Base-by-base conservation (phyloP, 2,329 filamentous ascomycete genomes). In the Colletotrichum orchidophilum region DNA sequence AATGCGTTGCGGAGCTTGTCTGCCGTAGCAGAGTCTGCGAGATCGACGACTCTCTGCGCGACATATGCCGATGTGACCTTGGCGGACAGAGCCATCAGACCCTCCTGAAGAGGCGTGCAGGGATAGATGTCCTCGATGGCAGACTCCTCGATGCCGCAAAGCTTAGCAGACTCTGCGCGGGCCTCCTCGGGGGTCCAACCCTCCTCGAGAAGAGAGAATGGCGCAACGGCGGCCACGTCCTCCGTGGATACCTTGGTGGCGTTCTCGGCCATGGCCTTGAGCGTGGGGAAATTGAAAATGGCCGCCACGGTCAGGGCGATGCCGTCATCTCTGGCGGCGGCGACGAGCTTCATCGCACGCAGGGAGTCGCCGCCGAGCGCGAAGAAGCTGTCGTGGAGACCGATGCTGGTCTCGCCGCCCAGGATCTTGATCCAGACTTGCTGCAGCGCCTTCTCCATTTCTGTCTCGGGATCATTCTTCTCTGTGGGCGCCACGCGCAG, bases 101-200 rank as follows among this genome's bases (percentile, higher is more conserved):
- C 86, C 75, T 88, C 87, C 70, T 90, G 87, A 1, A 88, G 78
- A 0, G 87, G 83, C 0, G 86, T 87, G 77, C 86, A 88, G 1
- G 87, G 87, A 64, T 88, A 90, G 0, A 87, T 76, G 69, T 90
- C 87, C 59, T 87, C 84, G 5, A 88, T 77, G 0, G 42, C 61
- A 0, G 77, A 78, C 7, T 75, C 67, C 1, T 78, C 76, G 11
- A 85, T 74, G 3, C 74, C 78, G 71, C 86, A 87, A 7, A 84
- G 77, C n/a, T 73, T 74, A 6, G 83, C 81, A 11, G 81, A 81
- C 15, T 85, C 83, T 0, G 70, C 64, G 18, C 78, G 76, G 2
- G 83, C 83, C 3, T 75, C 73, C 18, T 80, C 75, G 13, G 75
- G 70, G 0, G 76, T 72, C 81, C 83, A 84, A 7, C 76, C 74